Evolutionary conservation across 768 basidiomycete species (phyloP), one percentile per base, ranked within the genome.

Genomic region (Auriscalpium vulgare): DNA sequence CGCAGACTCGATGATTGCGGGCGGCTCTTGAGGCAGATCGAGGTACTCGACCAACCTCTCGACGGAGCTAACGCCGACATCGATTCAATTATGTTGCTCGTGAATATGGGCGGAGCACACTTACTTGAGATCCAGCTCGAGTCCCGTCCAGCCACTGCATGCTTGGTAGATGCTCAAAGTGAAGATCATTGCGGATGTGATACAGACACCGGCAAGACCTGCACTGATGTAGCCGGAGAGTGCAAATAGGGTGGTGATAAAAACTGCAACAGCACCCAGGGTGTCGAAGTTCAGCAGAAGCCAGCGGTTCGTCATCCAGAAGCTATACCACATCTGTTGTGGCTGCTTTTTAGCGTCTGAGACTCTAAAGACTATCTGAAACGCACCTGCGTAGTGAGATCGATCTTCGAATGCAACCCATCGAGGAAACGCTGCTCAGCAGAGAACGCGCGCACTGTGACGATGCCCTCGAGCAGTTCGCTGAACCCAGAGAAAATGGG

Each of bases 41-140:
- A 95, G 82, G 73, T 95, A 95, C 74, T 95, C 93, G 8, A 91
- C 83, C 13, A 95, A 79, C 56, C 94, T 87, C 68, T 97, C 93
- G 5, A 95, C 91, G 10, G 90, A 87, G 73, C 88, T 91, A 29
- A 74, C 0, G 91, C 92, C n/a, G 84, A 86, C 68, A 90, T 91
- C 88, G 88, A 59, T 85, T 29, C 23, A 29, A 5, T n/a, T 29
- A 29, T 29, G 23, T 2, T 29, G 23, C 23, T 5, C 29, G 29
- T 4, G 29, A 5, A 29, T 29, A 19, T 16, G 45, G 14, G 14
- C 44, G 40, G 51, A 9, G 51, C 9, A 8, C 17, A 43, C 29
- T 29, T 65, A 88, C 86, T 88, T 88, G 50, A 89, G 73, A 69
- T 88, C 85, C 43, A 88, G 73, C 67, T 90, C 87, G 21, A 91